phyloP scores from a whole-genome alignment of 2,329 filamentous ascomycete genomes.

The Stachybotrys chlorohalonatus region DNA sequence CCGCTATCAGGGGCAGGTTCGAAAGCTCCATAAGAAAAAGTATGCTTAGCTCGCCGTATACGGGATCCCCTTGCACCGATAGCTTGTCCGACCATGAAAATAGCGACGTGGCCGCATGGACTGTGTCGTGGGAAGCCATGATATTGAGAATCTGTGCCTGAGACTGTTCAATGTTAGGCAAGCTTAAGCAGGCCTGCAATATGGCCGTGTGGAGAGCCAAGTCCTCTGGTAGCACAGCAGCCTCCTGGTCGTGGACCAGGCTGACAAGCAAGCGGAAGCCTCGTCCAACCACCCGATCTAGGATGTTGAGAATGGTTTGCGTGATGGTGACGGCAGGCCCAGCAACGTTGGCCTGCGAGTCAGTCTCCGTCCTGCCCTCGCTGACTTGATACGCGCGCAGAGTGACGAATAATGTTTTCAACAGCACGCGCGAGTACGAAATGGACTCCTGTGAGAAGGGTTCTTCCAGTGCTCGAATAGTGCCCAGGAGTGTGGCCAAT shows the following conservation, averaged over 20 bases:
- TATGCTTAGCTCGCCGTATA: constrained; percentile 89
- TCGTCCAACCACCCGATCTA: constrained; percentile 68
- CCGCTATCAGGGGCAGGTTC: constrained; percentile 68
- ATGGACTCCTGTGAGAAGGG: constrained; percentile 43
- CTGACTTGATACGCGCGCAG: constrained; percentile 53
- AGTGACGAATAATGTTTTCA: constrained; percentile 78
- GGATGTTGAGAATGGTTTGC: constrained; percentile 65
- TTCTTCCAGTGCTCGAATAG: constrained; percentile 44
- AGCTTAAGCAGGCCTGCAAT: constrained; percentile 70
- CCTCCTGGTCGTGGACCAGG: constrained; percentile 69
- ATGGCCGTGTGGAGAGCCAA: constrained; percentile 82
- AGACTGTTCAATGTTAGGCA: constrained; percentile 66
- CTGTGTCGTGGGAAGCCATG: constrained; percentile 60
- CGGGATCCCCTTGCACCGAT: constrained; percentile 66
- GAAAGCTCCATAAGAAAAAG: constrained; percentile 85
- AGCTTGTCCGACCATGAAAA: constrained; percentile 92
- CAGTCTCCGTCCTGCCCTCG: constrained; percentile 17
- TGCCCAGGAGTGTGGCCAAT: constrained; percentile 39
- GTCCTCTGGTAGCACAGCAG: constrained; percentile 59
- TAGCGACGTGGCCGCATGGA: constrained; percentile 74
- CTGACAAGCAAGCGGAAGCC: constrained; percentile 76
- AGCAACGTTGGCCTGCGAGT: constrained; percentile 23
- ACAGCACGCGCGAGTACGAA: constrained; percentile 71
- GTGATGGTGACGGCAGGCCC: constrained; percentile 34
- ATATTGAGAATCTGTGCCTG: constrained; percentile 63